A percentile compares a stretch with the other conserved stretches of the same genome.
phyloP scores from a whole-genome alignment of 2,329 filamentous ascomycete genomes.

The Calycina marina region DNA sequence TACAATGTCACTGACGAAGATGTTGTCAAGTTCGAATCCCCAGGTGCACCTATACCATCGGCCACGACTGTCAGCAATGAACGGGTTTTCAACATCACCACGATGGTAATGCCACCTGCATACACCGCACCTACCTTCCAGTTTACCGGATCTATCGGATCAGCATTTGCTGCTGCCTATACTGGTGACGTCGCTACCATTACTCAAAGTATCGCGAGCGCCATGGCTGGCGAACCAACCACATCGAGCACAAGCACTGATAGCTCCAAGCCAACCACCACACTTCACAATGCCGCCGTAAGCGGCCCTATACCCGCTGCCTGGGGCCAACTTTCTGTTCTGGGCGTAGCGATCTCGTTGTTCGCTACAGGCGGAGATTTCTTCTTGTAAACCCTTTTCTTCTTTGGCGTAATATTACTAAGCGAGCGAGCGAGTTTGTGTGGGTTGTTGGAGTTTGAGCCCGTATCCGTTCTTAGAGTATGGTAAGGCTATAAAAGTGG shows the following conservation, averaged over 20 bases:
- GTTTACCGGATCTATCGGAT: constrained; percentile 1
- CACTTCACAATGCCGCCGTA: background rate
- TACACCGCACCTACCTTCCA: background rate
- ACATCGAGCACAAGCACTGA: background rate
- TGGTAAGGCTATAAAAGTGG: too few species aligned
- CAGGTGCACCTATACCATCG: constrained; percentile 3
- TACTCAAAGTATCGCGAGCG: background rate
- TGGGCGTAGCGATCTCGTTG: background rate
- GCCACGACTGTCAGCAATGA: constrained; percentile 5
- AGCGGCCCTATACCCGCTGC: background rate
- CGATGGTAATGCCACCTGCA: background rate
- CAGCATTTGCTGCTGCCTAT: constrained; percentile 1
- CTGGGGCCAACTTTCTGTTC: background rate
- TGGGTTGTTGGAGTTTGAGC: too few species aligned
- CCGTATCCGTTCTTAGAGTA: too few species aligned
- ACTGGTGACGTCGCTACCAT: background rate
- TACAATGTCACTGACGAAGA: constrained; percentile 22
- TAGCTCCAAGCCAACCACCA: background rate
- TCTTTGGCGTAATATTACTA: too few species aligned
- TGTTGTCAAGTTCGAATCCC: constrained; percentile 8
- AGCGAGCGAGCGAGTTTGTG: too few species aligned
- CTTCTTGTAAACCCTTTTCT: background rate
- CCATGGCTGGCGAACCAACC: background rate
- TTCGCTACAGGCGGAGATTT: background rate
- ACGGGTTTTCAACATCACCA: constrained; percentile 1